Percentiles rank a stretch among this genome's conserved stretches.
Conservation (phyloP, 1,284 basidiomycete genomes). For the Salmacisia buchloeana region DNA sequence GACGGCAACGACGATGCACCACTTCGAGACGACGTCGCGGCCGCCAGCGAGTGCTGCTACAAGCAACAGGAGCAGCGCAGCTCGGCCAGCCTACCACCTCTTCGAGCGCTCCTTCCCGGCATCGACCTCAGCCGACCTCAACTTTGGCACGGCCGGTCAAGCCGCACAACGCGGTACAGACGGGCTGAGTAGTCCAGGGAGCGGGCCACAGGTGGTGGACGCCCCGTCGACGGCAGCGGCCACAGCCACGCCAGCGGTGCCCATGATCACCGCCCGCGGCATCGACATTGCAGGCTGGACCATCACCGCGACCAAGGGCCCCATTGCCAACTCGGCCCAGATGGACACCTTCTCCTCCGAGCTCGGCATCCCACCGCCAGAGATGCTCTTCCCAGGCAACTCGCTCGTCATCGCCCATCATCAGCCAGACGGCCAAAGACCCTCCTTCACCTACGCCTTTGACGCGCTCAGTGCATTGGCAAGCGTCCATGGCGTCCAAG, state of each 20-base stretch:
- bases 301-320: slow-evolving; percentile 33
- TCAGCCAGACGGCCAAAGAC: too few species aligned
- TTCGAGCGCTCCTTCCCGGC: not conserved
- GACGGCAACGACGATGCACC: not conserved
- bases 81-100: not conserved
- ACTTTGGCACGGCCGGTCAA: not conserved
- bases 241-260: not conserved
- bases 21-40: not conserved
- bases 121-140: not conserved
- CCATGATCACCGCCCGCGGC: slow-evolving; percentile 14
- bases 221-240: not conserved
- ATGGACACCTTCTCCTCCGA: slow-evolving; percentile 61
- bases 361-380: slow-evolving; percentile 78
- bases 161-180: too few species aligned
- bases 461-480: slow-evolving; percentile 66
- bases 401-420: slow-evolving; percentile 60
- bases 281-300: slow-evolving; percentile 41
- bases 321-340: slow-evolving; percentile 49
- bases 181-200: too few species aligned
- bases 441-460: slow-evolving; percentile 67
- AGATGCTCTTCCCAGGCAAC: slow-evolving; percentile 96
- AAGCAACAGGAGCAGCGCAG: not conserved
- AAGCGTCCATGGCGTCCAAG: slow-evolving; percentile 66
- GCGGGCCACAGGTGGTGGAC: too few species aligned
- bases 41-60: not conserved